phyloP scores from a whole-genome alignment of 345 rosid genomes.

The Sisymbrium altissimum region DNA sequence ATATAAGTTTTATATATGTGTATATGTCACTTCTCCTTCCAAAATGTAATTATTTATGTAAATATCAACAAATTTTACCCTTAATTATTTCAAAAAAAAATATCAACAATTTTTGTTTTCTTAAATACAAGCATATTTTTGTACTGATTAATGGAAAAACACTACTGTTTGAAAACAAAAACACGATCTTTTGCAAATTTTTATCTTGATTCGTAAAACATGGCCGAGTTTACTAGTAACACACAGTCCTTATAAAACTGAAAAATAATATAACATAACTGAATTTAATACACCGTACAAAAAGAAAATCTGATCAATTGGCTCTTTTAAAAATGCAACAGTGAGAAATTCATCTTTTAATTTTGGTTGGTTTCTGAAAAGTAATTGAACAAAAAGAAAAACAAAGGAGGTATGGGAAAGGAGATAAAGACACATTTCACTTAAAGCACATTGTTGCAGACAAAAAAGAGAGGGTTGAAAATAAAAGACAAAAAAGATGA shows the following conservation, averaged over 20 bases:
- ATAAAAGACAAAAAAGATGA: constrained; percentile 6
- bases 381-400: constrained; percentile 27
- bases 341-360: constrained; percentile 1
- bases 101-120: not conserved
- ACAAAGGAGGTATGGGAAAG: constrained; percentile 35
- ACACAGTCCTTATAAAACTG: not conserved
- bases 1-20: not conserved
- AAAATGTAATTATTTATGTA: not conserved
- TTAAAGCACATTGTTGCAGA: constrained; percentile 37
- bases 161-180: not conserved
- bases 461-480: constrained; percentile 31
- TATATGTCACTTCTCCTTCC: not conserved
- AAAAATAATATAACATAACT: not conserved
- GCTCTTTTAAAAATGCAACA: not conserved
- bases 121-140: not conserved
- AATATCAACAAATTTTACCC: not conserved
- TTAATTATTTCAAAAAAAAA: not conserved
- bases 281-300: not conserved
- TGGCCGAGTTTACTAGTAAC: not conserved
- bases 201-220: not conserved
- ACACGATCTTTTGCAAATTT: not conserved
- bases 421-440: constrained; percentile 39
- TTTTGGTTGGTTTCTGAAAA: constrained; percentile 30
- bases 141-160: not conserved
- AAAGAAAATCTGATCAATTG: constrained; percentile 1